Evolutionary conservation across 768 basidiomycete genomes (phyloP).

Genomic region (Postia placenta): DNA sequence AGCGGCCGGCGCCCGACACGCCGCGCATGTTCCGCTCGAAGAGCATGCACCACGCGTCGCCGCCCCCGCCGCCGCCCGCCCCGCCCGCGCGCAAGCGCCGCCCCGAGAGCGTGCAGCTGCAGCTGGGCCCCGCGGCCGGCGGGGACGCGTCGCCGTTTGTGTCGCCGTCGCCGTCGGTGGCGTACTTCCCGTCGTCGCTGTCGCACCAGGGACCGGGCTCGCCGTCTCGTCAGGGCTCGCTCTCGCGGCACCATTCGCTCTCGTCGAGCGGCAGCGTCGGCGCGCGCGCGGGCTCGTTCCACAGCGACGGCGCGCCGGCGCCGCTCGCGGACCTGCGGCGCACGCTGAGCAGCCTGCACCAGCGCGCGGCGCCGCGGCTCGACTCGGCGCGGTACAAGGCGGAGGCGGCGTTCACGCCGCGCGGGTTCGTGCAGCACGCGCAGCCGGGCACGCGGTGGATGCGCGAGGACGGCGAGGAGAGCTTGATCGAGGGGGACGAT

Average conservation of each 20-base stretch:
- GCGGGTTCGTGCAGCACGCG: constrained; percentile 47
- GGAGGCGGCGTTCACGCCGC: constrained; percentile 56
- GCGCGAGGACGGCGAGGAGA: constrained; percentile 30
- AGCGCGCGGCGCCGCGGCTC: constrained; percentile 43
- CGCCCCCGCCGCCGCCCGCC: constrained; percentile 36
- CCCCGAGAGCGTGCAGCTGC: constrained; percentile 60
- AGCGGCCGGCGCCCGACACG: constrained; percentile 17
- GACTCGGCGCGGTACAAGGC: constrained; percentile 67
- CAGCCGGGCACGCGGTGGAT: constrained; percentile 19
- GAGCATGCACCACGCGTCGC: constrained; percentile 44
- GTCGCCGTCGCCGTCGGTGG: constrained; percentile 9
- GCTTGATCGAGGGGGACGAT: constrained; percentile 34
- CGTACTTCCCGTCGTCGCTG: constrained; percentile 15
- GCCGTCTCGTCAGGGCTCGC: background rate
- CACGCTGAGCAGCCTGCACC: constrained; percentile 35
- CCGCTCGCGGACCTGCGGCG: constrained; percentile 37
- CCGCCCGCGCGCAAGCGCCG: constrained; percentile 47
- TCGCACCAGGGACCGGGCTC: background rate
- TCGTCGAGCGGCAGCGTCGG: constrained; percentile 13
- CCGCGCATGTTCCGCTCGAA: constrained; percentile 46
- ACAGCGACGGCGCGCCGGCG: constrained; percentile 12
- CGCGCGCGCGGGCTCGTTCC: constrained; percentile 9
- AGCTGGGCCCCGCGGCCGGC: constrained; percentile 8
- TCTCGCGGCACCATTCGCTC: constrained; percentile 37
- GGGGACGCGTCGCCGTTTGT: constrained; percentile 12